phyloP scores from a whole-genome alignment of 768 basidiomycete species.

The Sarcodon sp. region DNA sequence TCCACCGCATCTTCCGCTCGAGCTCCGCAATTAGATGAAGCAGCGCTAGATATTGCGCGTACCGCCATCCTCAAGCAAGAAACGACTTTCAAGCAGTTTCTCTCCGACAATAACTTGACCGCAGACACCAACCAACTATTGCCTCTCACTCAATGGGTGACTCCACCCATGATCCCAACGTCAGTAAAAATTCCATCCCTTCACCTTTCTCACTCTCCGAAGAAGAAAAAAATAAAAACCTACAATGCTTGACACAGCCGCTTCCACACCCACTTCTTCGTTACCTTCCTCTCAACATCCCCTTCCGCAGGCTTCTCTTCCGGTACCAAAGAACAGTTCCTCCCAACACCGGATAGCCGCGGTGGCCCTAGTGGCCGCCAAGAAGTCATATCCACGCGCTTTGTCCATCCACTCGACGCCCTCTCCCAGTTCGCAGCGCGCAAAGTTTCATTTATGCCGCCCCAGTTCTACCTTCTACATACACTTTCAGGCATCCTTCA shows the following conservation, averaged over 20 bases:
- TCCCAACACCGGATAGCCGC: constrained; percentile 52
- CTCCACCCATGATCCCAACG: constrained; percentile 43
- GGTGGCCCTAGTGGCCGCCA: constrained; percentile 19
- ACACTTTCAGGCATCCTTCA: constrained; percentile 43
- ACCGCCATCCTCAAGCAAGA: constrained; percentile 40
- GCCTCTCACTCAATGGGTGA: constrained; percentile 71
- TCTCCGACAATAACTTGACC: constrained; percentile 28
- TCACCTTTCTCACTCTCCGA: constrained; percentile 1
- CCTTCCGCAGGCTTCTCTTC: constrained; percentile 35
- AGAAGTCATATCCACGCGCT: constrained; percentile 60
- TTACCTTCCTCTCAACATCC: constrained; percentile 40
- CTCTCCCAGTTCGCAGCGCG: constrained; percentile 36
- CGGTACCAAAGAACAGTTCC: constrained; percentile 39
- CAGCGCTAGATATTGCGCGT: constrained; percentile 38
- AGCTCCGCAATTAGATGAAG: constrained; percentile 12
- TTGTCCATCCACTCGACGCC: constrained; percentile 40
- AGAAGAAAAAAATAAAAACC: background rate
- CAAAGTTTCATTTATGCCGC: constrained; percentile 54
- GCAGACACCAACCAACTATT: constrained; percentile 34
- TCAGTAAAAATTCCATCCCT: constrained; percentile 9
- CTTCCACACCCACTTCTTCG: constrained; percentile 61
- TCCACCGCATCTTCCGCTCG: constrained; percentile 16
- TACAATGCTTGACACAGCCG: constrained; percentile 26
- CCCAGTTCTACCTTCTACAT: constrained; percentile 58
- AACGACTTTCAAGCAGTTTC: constrained; percentile 38